Evolutionary conservation across 202 grass and related monocot genomes (phyloP), one percentile per base, ranked within the genome.

Genomic region (Carex sylvatica): DNA sequence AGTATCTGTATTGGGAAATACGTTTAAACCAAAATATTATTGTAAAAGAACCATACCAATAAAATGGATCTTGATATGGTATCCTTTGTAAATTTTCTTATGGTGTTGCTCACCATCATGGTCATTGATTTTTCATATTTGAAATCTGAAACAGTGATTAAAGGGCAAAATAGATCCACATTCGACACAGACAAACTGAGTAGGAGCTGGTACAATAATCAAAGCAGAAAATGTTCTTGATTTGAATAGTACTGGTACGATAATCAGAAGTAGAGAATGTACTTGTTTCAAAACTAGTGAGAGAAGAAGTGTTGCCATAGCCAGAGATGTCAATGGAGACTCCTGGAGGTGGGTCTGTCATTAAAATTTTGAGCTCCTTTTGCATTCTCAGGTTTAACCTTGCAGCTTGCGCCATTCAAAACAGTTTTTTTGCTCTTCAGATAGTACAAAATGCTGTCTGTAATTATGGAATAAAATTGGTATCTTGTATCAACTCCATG

Each of bases 331-430:
- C 88, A 83, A 98, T 87, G 69, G 92, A 95, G 23, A 93, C 87
- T 68, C 95, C 95, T 73, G 81, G 90, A 85, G 90, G 90, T 60
- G 95, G 90, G 86, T 98, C 95, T 74, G 88, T 70, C 23, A 82
- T 52, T 44, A 95, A 85, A 78, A 88, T 84, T 51, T 95, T 93
- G 85, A 98, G 85, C 87, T 95, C 95, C 86, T 98, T 98, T 82
- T 95, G 95, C 90, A 98, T 89, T 78, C 90, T 86, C 72, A 98
- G 76, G 65, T 84, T 91, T 59, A 98, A 70, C 82, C 92, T 88
- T 55, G 84, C 83, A 19, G 90, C 92, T 77, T 89, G 87, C 84
- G 95, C 89, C 95, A 98, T 95, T 72, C 66, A 67, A 46, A 66
- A 16, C 47, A 76, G 81, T 78, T 47, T 78, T 47, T 56, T 31